Percentiles rank a stretch among this genome's conserved stretches.
phyloP scores from a whole-genome alignment of 257 asterid genomes.

The Solanum tacnaense region DNA sequence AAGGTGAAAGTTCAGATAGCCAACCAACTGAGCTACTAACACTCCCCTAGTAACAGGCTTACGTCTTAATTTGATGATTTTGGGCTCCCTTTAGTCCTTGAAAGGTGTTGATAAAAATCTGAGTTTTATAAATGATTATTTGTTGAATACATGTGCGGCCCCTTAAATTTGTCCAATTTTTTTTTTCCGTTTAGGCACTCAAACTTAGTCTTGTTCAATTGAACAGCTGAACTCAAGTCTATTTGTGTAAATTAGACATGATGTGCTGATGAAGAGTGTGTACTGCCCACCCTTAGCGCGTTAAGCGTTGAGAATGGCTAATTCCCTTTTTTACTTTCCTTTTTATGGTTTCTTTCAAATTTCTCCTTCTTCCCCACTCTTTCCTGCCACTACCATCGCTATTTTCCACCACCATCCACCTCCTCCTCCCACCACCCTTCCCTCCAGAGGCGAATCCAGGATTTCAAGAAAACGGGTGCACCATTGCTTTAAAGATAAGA shows the following conservation, averaged over 20 bases:
- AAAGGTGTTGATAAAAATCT: background rate
- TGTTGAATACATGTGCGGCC: background rate
- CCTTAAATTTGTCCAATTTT: background rate
- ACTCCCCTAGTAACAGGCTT: background rate
- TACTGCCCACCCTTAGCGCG: background rate
- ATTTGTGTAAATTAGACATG: background rate
- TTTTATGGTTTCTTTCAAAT: background rate
- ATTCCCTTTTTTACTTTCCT: background rate
- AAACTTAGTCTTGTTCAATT: background rate
- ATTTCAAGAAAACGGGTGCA: too few relatives aligned
- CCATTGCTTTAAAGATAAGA: too few relatives aligned
- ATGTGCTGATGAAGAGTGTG: background rate
- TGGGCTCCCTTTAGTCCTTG: background rate
- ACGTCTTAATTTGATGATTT: background rate
- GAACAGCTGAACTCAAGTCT: background rate
- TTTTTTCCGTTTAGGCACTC: background rate
- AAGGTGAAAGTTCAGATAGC: background rate
- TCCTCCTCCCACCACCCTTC: background rate
- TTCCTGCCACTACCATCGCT: background rate
- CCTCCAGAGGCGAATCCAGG: too few relatives aligned
- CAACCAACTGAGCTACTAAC: background rate
- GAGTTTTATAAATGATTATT: background rate
- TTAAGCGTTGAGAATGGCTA: background rate
- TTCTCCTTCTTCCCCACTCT: background rate
- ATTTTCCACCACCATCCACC: background rate